Evolutionary conservation across 1,284 basidiomycete genomes (phyloP).

Genomic region (Fomes fomentarius): DNA sequence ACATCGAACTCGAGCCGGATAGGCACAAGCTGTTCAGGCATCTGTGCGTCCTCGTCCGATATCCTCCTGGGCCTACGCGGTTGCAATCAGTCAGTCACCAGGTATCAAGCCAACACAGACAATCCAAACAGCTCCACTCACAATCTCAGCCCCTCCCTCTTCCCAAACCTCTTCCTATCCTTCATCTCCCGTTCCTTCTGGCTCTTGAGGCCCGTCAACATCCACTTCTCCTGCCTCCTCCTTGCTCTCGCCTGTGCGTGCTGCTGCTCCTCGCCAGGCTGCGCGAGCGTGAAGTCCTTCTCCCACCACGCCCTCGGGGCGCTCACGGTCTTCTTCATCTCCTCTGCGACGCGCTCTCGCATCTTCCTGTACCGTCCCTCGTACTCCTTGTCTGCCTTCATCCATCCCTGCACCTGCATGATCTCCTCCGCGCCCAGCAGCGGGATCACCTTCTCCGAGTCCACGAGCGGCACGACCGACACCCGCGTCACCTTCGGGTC

Average conservation of each 20-base stretch:
- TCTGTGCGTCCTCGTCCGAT: conserved; percentile 57
- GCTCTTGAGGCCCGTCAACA: conserved; percentile 32
- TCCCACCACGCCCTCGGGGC: conserved; percentile 53
- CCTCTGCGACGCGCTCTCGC: conserved; percentile 47
- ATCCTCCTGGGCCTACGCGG: conserved; percentile 62
- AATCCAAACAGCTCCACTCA: conserved; percentile 33
- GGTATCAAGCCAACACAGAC: background rate
- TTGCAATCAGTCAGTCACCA: conserved; percentile 10
- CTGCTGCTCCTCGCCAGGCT: conserved; percentile 21
- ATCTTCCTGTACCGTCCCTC: conserved; percentile 46
- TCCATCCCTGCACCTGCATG: conserved; percentile 50
- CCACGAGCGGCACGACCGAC: conserved; percentile 61
- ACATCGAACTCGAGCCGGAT: conserved; percentile 96
- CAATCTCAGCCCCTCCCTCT: conserved; percentile 74
- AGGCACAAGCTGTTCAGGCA: conserved; percentile 84
- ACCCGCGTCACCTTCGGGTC: conserved; percentile 69
- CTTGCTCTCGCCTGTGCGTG: conserved; percentile 28
- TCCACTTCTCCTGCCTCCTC: conserved; percentile 51
- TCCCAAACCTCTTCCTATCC: conserved; percentile 54
- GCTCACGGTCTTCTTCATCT: conserved; percentile 39
- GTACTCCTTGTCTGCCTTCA: conserved; percentile 54
- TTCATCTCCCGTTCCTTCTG: conserved; percentile 42
- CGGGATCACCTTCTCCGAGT: conserved; percentile 57
- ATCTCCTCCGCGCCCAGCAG: conserved; percentile 53
- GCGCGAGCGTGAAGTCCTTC: conserved; percentile 36